These are phyloP conservation scores for Furcasterigmium furcatum DNA, from an alignment of 2,329 filamentous ascomycete genomes.

Conservation along the genomic window DNA sequence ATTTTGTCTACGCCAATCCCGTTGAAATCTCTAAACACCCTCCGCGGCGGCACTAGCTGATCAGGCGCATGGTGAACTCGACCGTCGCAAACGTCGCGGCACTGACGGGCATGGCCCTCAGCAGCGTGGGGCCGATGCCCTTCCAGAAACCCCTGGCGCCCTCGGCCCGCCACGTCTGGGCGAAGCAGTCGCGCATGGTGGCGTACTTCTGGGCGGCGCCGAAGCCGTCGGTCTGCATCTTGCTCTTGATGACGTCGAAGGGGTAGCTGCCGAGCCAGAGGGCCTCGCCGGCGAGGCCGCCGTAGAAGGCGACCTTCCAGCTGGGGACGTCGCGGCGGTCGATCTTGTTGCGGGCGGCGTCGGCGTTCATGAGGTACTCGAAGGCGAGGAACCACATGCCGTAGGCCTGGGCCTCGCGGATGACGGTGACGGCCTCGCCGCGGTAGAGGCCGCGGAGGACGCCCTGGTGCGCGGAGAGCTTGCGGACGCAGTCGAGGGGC, in stretches of 20 bases:
- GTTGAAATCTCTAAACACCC: neutral
- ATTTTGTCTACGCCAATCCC: neutral
- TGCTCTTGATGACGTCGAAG: conserved; percentile 97
- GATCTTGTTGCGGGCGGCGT: conserved; percentile 74
- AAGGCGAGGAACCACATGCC: conserved; percentile 94
- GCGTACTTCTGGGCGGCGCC: conserved; percentile 67
- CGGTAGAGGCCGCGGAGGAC: conserved; percentile 77
- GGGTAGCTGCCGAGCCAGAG: conserved; percentile 94
- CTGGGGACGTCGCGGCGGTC: conserved; percentile 74
- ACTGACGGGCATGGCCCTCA: conserved; percentile 95
- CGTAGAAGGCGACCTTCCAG: conserved; percentile 87
- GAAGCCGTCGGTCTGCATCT: conserved; percentile 98
- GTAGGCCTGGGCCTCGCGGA: conserved; percentile 91
- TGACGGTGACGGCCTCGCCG: conserved; percentile 79
- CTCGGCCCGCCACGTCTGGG: conserved; percentile 73
- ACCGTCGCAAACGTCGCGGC: conserved; percentile 95
- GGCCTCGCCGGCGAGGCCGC: conserved; percentile 88
- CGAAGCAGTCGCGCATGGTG: conserved; percentile 87
- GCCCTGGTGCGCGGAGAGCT: conserved; percentile 65
- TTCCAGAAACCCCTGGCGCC: conserved; percentile 89
- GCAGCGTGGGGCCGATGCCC: conserved; percentile 82
- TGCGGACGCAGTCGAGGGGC: conserved; percentile 85
- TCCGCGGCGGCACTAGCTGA: conserved; percentile 33
- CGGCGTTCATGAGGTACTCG: conserved; percentile 92
- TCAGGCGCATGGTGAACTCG: conserved; percentile 62